These are phyloP conservation scores for Austroboletus festivus DNA, from an alignment of 768 basidiomycete species.

Conservation along the genomic window DNA sequence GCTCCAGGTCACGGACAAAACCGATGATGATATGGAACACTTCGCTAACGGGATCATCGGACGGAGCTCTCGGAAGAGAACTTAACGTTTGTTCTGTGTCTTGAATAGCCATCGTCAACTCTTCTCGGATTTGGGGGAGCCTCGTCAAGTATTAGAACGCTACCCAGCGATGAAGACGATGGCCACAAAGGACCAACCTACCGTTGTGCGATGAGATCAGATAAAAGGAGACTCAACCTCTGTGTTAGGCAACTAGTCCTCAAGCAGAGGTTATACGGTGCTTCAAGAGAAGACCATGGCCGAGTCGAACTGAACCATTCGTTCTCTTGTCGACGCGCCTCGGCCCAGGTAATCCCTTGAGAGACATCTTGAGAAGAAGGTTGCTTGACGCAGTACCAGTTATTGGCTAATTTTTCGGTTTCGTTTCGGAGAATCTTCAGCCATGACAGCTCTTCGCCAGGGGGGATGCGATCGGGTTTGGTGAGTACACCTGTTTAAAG, in stretches of 20 bases:
- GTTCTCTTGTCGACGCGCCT: conserved; percentile 55
- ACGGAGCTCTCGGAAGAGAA: conserved; percentile 49
- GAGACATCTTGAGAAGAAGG: conserved; percentile 21
- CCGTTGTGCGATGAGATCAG: conserved; percentile 59
- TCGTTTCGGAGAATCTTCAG: conserved; percentile 52
- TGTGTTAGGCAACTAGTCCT: conserved; percentile 56
- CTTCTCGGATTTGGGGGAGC: conserved; percentile 59
- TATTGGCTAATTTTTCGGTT: conserved; percentile 22
- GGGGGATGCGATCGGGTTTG: conserved; percentile 56
- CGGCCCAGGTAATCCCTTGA: conserved; percentile 41
- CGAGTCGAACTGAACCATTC: conserved; percentile 47
- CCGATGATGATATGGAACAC: conserved; percentile 44
- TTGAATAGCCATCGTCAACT: conserved; percentile 46
- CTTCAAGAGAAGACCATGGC: conserved; percentile 53
- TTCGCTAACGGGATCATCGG: conserved; percentile 55
- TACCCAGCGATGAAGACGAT: neutral
- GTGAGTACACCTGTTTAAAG: conserved; percentile 61
- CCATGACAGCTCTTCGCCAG: conserved; percentile 38
- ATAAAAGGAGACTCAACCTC: conserved; percentile 54
- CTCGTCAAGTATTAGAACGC: conserved; percentile 32
- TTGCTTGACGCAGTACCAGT: conserved; percentile 37
- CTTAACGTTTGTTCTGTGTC: conserved; percentile 34
- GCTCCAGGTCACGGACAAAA: conserved; percentile 45
- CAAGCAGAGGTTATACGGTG: conserved; percentile 47
- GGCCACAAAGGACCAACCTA: conserved; percentile 21